Conservation (phyloP, 805 yeast species). For the Candida tammaniensis region DNA sequence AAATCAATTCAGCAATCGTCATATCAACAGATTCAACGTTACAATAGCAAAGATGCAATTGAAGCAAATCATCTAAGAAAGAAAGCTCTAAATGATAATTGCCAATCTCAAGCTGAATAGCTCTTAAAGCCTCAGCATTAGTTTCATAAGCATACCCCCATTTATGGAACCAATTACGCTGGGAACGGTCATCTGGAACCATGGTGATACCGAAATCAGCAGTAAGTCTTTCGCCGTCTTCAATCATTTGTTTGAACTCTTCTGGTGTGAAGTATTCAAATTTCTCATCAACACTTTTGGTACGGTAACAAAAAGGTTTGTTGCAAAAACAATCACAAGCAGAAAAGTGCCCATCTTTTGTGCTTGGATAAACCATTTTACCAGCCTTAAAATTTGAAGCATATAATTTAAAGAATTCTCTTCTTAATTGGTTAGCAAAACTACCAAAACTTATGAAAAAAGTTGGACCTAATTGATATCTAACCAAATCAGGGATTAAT, state of each 20-base stretch:
- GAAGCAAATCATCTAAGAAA: conserved; percentile 10
- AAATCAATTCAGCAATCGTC: conserved; percentile 9
- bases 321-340: conserved; percentile 1
- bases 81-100: conserved; percentile 14
- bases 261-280: conserved; percentile 11
- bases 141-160: conserved; percentile 17
- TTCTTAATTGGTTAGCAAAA: conserved; percentile 14
- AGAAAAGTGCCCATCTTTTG: too few relatives aligned
- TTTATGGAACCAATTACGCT: conserved; percentile 14
- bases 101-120: conserved; percentile 11
- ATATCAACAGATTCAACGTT: conserved; percentile 1
- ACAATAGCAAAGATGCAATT: conserved; percentile 9
- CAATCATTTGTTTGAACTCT: conserved; percentile 11
- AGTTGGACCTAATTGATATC: conserved; percentile 15
- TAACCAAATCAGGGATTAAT: conserved; percentile 13
- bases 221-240: conserved; percentile 8
- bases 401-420: conserved; percentile 12
- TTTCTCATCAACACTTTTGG: conserved; percentile 2
- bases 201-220: conserved; percentile 4
- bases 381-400: conserved; percentile 8
- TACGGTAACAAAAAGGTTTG: conserved; percentile 5
- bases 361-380: neutral
- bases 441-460: conserved; percentile 16
- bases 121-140: conserved; percentile 11
- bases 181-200: conserved; percentile 3